These are phyloP conservation scores for Alternaria sp. DNA, from an alignment of 2,329 filamentous ascomycete genomes.

Conservation along the genomic window DNA sequence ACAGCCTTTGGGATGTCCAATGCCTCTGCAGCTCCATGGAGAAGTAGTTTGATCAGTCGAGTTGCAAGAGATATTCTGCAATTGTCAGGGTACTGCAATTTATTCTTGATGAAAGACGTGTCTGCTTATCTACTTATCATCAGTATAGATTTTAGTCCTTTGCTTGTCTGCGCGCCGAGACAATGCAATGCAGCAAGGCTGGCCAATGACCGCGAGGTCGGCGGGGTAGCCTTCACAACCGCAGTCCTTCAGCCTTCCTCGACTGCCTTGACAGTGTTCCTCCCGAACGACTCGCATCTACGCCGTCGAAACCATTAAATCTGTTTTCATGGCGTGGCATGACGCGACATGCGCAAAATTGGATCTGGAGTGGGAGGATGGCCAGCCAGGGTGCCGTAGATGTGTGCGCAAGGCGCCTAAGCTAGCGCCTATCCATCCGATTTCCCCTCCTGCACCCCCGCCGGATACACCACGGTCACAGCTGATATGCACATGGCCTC, in stretches of 20 bases:
- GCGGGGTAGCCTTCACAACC: background rate
- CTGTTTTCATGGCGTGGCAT: background rate
- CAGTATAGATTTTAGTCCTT: too few species aligned
- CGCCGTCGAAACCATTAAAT: background rate
- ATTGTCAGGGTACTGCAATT: background rate
- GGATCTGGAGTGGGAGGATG: background rate
- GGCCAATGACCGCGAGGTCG: background rate
- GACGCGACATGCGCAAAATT: background rate
- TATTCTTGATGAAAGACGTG: background rate
- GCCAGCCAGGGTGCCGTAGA: background rate
- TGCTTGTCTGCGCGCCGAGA: background rate
- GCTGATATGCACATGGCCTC: conserved; percentile 1
- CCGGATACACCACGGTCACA: background rate
- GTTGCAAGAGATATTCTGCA: background rate
- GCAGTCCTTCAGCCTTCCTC: background rate
- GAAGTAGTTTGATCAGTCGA: background rate
- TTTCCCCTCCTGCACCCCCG: background rate
- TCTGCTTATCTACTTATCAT: background rate
- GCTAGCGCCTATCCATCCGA: background rate
- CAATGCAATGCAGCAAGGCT: background rate
- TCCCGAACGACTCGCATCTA: too few species aligned
- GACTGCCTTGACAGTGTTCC: background rate
- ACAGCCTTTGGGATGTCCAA: background rate
- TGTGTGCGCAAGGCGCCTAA: background rate
- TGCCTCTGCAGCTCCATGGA: background rate